A percentile compares a stretch with the other conserved stretches of the same genome.
phyloP scores from a whole-genome alignment of 305 asterid genomes.

The Nicotiana rustica region DNA sequence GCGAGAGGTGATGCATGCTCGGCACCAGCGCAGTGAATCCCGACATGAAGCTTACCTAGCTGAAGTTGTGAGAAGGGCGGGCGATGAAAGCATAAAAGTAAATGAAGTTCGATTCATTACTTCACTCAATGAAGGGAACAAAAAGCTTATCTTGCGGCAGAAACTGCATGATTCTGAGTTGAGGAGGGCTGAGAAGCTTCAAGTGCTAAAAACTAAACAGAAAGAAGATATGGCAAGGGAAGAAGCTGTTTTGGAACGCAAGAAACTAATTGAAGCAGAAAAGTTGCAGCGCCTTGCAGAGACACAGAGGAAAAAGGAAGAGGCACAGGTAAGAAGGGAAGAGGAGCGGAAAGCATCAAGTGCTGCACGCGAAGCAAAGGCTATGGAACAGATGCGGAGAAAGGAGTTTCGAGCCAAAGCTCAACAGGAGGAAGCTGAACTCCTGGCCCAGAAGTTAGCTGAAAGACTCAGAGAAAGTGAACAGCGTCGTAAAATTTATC shows the following conservation, averaged over 20 bases:
- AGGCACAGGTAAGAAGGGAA: slow-evolving; percentile 97
- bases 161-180: slow-evolving; percentile 90
- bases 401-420: slow-evolving; percentile 96
- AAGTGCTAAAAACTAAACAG: slow-evolving; percentile 80
- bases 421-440: slow-evolving; percentile 97
- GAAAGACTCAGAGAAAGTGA: slow-evolving; percentile 97
- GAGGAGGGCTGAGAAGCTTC: slow-evolving; percentile 98
- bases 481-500: slow-evolving; percentile 90
- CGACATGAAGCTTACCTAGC: slow-evolving; percentile 97
- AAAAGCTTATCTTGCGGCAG: slow-evolving; percentile 88
- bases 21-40: slow-evolving; percentile 90
- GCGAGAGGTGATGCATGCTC: slow-evolving; percentile 94
- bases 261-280: slow-evolving; percentile 91
- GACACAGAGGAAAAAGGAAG: slow-evolving; percentile 93
- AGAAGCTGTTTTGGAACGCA: slow-evolving; percentile 99
- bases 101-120: slow-evolving; percentile 98
- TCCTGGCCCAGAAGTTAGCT: slow-evolving; percentile 93
- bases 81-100: slow-evolving; percentile 97
- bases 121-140: slow-evolving; percentile 96
- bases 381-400: slow-evolving; percentile 91
- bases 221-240: slow-evolving; percentile 97
- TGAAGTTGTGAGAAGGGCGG: slow-evolving; percentile 96
- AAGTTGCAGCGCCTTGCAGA: slow-evolving; percentile 97
- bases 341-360: slow-evolving; percentile 98
- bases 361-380: slow-evolving; percentile 98